Evolutionary conservation across 768 basidiomycete genomes (phyloP).

Genomic region (Lactarius tabidus): DNA sequence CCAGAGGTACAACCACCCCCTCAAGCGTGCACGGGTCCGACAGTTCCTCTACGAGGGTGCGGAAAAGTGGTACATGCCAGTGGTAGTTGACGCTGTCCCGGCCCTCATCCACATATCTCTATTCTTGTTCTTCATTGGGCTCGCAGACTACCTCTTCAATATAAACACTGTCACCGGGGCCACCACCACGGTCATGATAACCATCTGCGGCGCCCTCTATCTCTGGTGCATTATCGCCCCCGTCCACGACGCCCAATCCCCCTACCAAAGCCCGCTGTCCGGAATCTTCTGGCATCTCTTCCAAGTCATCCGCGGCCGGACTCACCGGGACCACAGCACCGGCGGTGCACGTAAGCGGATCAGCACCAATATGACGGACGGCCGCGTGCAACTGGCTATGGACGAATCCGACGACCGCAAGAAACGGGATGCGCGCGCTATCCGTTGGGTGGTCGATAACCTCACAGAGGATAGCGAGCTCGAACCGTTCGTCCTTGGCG

Average conservation of each 20-base stretch:
- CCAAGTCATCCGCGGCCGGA: constrained; percentile 8
- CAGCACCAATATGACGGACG: constrained; percentile 11
- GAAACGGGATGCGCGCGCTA: constrained; percentile 3
- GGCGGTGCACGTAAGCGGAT: not conserved
- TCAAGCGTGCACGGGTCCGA: constrained; percentile 40
- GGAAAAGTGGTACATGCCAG: constrained; percentile 38
- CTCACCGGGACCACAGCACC: constrained; percentile 14
- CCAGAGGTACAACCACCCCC: constrained; percentile 30
- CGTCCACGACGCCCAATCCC: constrained; percentile 9
- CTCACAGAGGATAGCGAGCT: constrained; percentile 9
- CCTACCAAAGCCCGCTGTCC: constrained; percentile 15
- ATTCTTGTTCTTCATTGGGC: constrained; percentile 43
- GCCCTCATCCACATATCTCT: constrained; percentile 34
- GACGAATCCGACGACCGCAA: constrained; percentile 4
- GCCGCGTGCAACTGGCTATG: constrained; percentile 8
- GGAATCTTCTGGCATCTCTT: constrained; percentile 16
- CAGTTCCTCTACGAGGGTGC: constrained; percentile 38
- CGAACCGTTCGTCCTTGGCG: constrained; percentile 5
- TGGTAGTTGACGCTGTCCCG: constrained; percentile 42
- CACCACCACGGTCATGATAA: constrained; percentile 6
- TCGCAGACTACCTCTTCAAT: constrained; percentile 42
- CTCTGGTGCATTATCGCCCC: constrained; percentile 16
- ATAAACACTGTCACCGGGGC: constrained; percentile 21
- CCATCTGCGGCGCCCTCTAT: constrained; percentile 14
- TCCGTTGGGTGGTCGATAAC: constrained; percentile 7